Percentiles rank a stretch among this genome's conserved stretches.
Conservation (phyloP, 352 stramenopile species). For the Globisporangium camurandrum region DNA sequence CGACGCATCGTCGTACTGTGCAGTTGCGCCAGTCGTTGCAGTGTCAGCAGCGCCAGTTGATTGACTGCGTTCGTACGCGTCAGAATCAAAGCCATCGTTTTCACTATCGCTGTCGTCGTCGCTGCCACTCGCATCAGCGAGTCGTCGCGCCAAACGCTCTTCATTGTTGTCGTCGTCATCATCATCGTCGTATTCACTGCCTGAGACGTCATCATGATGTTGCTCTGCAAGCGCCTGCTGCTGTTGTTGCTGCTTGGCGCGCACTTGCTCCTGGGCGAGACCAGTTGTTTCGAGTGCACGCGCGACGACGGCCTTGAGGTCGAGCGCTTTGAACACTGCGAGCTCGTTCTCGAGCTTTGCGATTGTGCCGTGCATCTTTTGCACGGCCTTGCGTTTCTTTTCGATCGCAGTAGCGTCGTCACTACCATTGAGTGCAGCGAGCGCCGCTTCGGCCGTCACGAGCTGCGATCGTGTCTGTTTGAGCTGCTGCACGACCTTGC, state of each 20-base stretch:
- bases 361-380: slow-evolving; percentile 34
- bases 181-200: slow-evolving; percentile 13
- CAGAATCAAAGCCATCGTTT: slow-evolving; percentile 36
- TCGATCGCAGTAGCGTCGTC: slow-evolving; percentile 9
- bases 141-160: not conserved
- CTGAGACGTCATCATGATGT: not conserved
- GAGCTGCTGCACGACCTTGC: slow-evolving; percentile 62
- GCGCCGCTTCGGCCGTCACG: slow-evolving; percentile 5
- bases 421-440: not conserved
- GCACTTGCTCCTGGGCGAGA: slow-evolving; percentile 19
- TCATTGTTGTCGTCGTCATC: no score
- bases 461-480: slow-evolving; percentile 48
- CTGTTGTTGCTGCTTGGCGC: slow-evolving; percentile 12
- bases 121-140: slow-evolving; percentile 14
- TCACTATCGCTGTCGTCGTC: slow-evolving; percentile 22
- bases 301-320: slow-evolving; percentile 38
- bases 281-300: slow-evolving; percentile 36
- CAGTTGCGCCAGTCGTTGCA: no score
- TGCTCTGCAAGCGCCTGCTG: slow-evolving; percentile 10
- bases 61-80: slow-evolving; percentile 34
- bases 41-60: no score
- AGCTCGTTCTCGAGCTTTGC: slow-evolving; percentile 46
- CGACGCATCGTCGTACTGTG: no score
- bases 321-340: slow-evolving; percentile 41
- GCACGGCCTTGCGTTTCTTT: slow-evolving; percentile 33